phyloP scores from a whole-genome alignment of 2,329 filamentous ascomycete species.

The Alternaria solani region DNA sequence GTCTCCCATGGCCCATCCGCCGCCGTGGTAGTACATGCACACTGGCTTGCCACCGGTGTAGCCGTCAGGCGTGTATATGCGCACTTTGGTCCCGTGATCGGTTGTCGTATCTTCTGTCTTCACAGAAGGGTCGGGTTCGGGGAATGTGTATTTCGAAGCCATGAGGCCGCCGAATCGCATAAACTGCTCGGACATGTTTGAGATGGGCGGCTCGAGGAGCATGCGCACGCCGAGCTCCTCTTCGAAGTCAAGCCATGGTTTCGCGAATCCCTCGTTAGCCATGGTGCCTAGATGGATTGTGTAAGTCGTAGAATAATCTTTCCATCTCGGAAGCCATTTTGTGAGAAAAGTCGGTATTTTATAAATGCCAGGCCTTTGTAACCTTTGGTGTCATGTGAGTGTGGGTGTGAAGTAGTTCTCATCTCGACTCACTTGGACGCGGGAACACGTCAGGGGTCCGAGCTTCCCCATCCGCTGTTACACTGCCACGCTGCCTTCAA shows the following conservation, averaged over 20 bases:
- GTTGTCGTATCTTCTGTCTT: slow-evolving; percentile 42
- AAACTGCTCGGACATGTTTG: slow-evolving; percentile 26
- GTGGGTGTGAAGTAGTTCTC: not conserved
- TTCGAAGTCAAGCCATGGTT: slow-evolving; percentile 46
- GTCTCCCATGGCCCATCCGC: slow-evolving; percentile 51
- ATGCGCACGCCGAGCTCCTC: slow-evolving; percentile 42
- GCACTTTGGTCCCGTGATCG: slow-evolving; percentile 37
- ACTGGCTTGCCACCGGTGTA: slow-evolving; percentile 43
- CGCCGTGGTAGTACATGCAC: slow-evolving; percentile 49
- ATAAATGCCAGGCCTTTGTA: not conserved
- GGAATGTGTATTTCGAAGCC: slow-evolving; percentile 38
- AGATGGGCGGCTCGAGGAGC: slow-evolving; percentile 33
- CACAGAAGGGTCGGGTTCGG: slow-evolving; percentile 43
- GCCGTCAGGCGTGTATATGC: slow-evolving; percentile 47
- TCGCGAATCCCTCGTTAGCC: slow-evolving; percentile 33
- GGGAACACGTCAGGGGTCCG: slow-evolving; percentile 16
- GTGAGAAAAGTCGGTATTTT: too few species aligned
- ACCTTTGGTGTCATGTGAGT: not conserved
- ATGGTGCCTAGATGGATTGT: not conserved
- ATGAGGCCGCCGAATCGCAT: slow-evolving; percentile 27
- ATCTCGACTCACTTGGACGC: not conserved
- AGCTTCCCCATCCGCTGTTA: not conserved
- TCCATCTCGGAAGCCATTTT: not conserved
- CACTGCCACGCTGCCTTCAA: not conserved
- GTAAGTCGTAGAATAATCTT: not conserved